Percentiles rank a stretch among this genome's conserved stretches.
Evolutionary conservation across 306 rosid species (phyloP).

Genomic region (Oemleria cerasiformis): DNA sequence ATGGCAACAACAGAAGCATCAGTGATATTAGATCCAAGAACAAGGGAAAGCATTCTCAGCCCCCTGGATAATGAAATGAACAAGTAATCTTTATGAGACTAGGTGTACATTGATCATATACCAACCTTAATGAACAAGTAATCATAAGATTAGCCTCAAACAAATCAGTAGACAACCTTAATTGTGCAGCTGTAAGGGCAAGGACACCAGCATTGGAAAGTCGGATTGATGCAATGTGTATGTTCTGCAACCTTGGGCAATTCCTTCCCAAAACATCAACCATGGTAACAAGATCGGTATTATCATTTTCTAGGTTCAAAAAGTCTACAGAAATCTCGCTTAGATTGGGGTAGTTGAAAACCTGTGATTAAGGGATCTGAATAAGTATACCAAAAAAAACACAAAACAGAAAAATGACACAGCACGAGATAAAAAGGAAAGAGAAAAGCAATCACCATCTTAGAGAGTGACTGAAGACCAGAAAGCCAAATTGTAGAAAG

Average conservation of each 20-base stretch:
- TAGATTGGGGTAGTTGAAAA: conserved; percentile 79
- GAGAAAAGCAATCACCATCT: conserved; percentile 58
- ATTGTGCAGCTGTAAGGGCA: conserved; percentile 79
- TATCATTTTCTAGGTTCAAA: conserved; percentile 61
- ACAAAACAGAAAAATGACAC: not conserved
- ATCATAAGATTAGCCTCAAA: not conserved
- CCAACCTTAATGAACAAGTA: not conserved
- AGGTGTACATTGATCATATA: conserved; percentile 1
- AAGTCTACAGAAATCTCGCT: conserved; percentile 87
- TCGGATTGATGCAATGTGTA: conserved; percentile 79
- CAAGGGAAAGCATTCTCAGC: conserved; percentile 88
- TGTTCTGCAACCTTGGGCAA: conserved; percentile 75
- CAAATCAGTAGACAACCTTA: conserved; percentile 55
- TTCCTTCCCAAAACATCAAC: conserved; percentile 67
- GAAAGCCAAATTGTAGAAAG: conserved; percentile 92
- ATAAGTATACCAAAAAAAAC: conserved; percentile 17
- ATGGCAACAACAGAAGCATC: conserved; percentile 99
- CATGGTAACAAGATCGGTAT: conserved; percentile 65
- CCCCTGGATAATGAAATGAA: conserved; percentile 46
- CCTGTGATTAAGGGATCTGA: conserved; percentile 37
- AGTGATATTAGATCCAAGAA: conserved; percentile 88
- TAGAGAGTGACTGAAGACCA: conserved; percentile 70
- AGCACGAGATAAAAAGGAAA: not conserved
- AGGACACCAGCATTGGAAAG: conserved; percentile 89
- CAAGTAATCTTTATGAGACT: conserved; percentile 25